Evolutionary conservation across 2,329 filamentous ascomycete species (phyloP).

Genomic region (Cladosporium sp.): DNA sequence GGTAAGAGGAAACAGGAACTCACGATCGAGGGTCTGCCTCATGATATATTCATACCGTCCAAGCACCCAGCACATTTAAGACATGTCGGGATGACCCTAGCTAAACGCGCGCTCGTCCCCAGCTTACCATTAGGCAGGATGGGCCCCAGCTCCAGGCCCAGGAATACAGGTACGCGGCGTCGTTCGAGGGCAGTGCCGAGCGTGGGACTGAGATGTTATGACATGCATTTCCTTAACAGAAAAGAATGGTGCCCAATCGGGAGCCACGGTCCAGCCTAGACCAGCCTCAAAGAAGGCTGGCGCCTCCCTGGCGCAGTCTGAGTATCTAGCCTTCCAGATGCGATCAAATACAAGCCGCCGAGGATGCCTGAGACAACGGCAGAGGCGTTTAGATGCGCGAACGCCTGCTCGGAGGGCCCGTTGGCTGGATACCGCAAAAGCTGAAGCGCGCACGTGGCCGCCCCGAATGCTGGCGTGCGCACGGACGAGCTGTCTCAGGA

Average conservation of each 20-base stretch:
- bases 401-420: constrained; percentile 9
- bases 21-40: constrained; percentile 4
- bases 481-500: constrained; percentile 7
- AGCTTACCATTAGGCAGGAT: constrained; percentile 7
- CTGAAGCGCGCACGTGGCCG: constrained; percentile 10
- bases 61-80: constrained; percentile 12
- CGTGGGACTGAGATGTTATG: constrained; percentile 1
- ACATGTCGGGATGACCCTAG: constrained; percentile 10
- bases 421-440: not conserved
- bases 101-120: constrained; percentile 1
- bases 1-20: not conserved
- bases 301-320: constrained; percentile 2
- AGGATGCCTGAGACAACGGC: constrained; percentile 10
- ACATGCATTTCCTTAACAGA: not conserved
- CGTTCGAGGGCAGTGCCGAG: not conserved
- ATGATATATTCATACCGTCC: constrained; percentile 7
- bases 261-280: not conserved
- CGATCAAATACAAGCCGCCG: constrained; percentile 1
- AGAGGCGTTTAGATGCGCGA: constrained; percentile 9
- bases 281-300: constrained; percentile 5
- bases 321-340: constrained; percentile 1
- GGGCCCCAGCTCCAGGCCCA: constrained; percentile 2
- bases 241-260: constrained; percentile 6
- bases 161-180: not conserved
- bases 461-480: not conserved